These are phyloP conservation scores for Aegilops sharonensis DNA, from an alignment of 176 grass and related monocot genomes.

Conservation along the genomic window DNA sequence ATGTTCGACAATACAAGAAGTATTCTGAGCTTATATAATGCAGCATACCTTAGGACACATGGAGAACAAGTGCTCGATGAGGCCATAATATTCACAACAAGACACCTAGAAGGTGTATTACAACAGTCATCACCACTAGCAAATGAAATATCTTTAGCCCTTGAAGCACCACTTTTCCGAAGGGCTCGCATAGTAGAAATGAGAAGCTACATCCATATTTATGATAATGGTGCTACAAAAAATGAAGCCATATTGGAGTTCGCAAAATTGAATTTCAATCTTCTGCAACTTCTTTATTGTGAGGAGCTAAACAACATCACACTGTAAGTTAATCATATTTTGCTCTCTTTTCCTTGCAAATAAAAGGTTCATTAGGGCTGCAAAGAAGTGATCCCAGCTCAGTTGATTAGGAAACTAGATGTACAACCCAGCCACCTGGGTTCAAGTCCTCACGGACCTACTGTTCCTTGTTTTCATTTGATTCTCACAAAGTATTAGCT, in stretches of 20 bases:
- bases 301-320: constrained; percentile 36
- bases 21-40: constrained; percentile 43
- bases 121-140: not conserved
- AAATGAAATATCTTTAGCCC: not conserved
- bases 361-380: not conserved
- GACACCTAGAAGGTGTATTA: not conserved
- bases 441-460: not conserved
- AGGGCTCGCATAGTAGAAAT: constrained; percentile 26
- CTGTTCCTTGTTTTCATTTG: not conserved
- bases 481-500: not conserved
- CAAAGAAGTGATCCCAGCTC: not conserved
- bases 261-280: constrained; percentile 51
- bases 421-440: not conserved
- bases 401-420: not conserved
- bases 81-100: constrained; percentile 28
- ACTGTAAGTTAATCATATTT: constrained; percentile 22
- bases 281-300: constrained; percentile 48
- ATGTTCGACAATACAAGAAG: constrained; percentile 5
- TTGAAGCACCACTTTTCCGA: constrained; percentile 33
- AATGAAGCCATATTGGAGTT: constrained; percentile 39
- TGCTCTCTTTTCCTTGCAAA: not conserved
- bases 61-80: constrained; percentile 34
- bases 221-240: constrained; percentile 17
- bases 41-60: constrained; percentile 28
- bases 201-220: constrained; percentile 44